phyloP scores from a whole-genome alignment of 352 stramenopile genomes.

The Globisporangium parvum region DNA sequence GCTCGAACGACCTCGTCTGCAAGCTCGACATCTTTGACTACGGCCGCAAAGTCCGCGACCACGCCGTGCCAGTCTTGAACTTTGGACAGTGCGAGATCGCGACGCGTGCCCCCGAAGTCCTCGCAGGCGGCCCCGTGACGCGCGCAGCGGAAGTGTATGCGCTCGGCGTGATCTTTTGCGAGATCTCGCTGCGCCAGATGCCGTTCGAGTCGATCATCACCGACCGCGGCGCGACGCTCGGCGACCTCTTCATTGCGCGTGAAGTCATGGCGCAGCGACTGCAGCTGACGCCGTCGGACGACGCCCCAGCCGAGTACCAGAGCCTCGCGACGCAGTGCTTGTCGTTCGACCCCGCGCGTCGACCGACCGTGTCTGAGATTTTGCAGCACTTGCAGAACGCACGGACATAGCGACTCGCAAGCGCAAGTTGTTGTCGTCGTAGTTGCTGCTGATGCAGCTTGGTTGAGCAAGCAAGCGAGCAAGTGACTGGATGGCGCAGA shows the following conservation, averaged over 20 bases:
- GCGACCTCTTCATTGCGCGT: constrained; percentile 55
- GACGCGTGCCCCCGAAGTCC: constrained; percentile 48
- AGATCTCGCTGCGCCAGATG: constrained; percentile 42
- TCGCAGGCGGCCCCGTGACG: constrained; percentile 40
- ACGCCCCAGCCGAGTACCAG: constrained; percentile 40
- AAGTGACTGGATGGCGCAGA: neutral
- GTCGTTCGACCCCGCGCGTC: constrained; percentile 37
- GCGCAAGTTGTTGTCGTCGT: constrained; percentile 2
- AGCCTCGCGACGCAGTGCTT: constrained; percentile 37
- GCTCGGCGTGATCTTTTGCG: constrained; percentile 67
- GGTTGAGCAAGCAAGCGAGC: neutral
- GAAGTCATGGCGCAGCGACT: constrained; percentile 39
- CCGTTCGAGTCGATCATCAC: constrained; percentile 39
- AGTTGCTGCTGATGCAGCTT: no score
- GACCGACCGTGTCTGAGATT: constrained; percentile 37
- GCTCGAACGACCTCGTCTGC: constrained; percentile 47
- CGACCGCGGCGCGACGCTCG: constrained; percentile 45
- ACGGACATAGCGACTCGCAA: neutral
- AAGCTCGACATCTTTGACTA: constrained; percentile 81
- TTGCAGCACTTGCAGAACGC: constrained; percentile 12
- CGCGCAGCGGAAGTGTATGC: constrained; percentile 57
- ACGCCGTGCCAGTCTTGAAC: constrained; percentile 29
- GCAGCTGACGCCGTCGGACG: constrained; percentile 30
- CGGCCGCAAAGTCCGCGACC: constrained; percentile 35
- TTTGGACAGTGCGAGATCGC: constrained; percentile 58